Base-by-base conservation (phyloP, 306 rosid species). In the Rosa chinensis region DNA sequence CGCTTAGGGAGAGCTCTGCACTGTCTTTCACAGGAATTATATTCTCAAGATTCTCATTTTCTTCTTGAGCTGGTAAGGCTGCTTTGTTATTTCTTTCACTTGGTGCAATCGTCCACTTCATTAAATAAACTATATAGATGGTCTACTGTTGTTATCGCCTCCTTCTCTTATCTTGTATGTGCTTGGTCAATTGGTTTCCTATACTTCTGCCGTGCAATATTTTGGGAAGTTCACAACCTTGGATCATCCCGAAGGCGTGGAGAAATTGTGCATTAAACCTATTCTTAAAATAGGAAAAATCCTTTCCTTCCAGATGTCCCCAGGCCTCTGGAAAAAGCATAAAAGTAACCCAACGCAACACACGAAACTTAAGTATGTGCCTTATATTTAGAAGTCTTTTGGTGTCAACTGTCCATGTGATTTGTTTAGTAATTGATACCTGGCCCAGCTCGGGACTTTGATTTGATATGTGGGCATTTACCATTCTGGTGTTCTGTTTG, bases 1-100 rank as follows among this genome's bases (percentile, higher is more conserved):
- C 94, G 99, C 80, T 84, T 94, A 77, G 99, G 99, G 78, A 92
- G 99, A 89, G 99, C 99, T 74, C 88, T 94, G 78, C 97, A 94
- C 77, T 94, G 99, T 81, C 99, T 94, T 89, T 94, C 99, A 40
- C 97, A 94, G 67, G 97, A 94, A 80, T 87, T 94, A 63, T 94
- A 94, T 86, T 94, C 99, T 72, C 99, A 94, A 78, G 99, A 94
- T 89, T 94, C 97, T 14, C 99, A 94, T 84, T 94, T 94, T 85
- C 90, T 94, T 82, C 99, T 94, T 83, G 99, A 94, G 83, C 87
- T 94, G 97, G 99, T 94, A 79, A 90, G 87, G 64, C 28, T 74
- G 16, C 20, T n/a, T 78, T 40, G 74, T 82, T 42, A 11, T 39
- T 56, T 76, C 56, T 58, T 68, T 58, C 45, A 35, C 25, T 40